Evolutionary conservation across 805 yeast species (phyloP), one percentile per base, ranked within the genome.

Genomic region (Sugiyamaella mastotermitis): DNA sequence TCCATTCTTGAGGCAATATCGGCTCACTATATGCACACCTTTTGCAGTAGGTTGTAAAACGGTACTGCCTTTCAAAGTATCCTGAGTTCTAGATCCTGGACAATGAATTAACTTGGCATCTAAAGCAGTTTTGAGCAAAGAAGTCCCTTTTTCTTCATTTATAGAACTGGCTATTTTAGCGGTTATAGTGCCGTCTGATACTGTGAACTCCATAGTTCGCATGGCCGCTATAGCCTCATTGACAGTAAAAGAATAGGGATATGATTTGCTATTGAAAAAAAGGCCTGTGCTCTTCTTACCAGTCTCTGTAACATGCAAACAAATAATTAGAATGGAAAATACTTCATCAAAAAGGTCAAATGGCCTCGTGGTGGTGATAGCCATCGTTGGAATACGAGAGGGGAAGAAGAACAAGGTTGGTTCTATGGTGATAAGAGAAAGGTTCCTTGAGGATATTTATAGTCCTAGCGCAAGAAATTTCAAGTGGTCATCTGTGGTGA

Each of bases 21-120:
- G 63, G 35, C 74, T 76, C 2, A 88, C 58, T 0, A 85, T 52
- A 0, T 86, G 78, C 5, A 86, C 76, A 1, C 97, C 97, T 53
- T 90, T 90, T 0, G 97, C 87, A 0, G 96, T 85, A 3, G 95
- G 95, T 54, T 90, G 97, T 20, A 85, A 53, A 2, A 65, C 43
- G 0, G 66, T 62, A 3, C 60, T 63, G 0, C 52, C 60, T 35
- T 69, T 70, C 4, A 78, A 68, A 29, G 55, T 61, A 10, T 55
- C 46, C 30, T 82, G 55, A 0, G 95, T 85, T 50, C 90, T 64
- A 45, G 82, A 87, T 2, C 74, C 72, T 0, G 95, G 95, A 10
- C 75, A 72, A 54, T 86, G 95, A 7, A 86, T 48, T 1, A 85
- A 58, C 45, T 40, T 41, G 24, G 33, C 33, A 14, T 11, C 18